Base-by-base conservation (phyloP, 2,329 filamentous ascomycete species). In the Huntiella bhutanensis region DNA sequence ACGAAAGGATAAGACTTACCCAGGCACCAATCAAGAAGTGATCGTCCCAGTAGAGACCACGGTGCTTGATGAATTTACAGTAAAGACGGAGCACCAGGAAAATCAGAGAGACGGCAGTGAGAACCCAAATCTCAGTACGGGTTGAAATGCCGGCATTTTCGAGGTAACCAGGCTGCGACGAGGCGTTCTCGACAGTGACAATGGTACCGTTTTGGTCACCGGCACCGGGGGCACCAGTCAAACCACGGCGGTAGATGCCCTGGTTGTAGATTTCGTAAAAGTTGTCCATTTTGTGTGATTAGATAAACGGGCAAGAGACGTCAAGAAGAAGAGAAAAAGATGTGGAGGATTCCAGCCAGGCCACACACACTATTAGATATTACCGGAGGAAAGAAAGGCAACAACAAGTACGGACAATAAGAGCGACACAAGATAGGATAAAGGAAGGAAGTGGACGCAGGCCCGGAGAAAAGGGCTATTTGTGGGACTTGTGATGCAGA, bases 31-130 rank as follows among this genome's bases (percentile, higher is more conserved):
- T 55, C 42, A 63, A 51, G 12, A 59, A 41, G 50, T 60, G 56
- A 51, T 63, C 60, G 48, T 63, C 60, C 56, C 59, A 60, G 58
- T 60, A 63, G 17, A 63, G 33, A 41, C 59, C 60, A 35, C 56
- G 55, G 1, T 56, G 56, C 10, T 59, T 55, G 53, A 56, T 57
- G 28, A 56, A 41, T 43, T 63, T 63, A 55, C 60, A 63, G 55
- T 63, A 63, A 33, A 62, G 43, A 4, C 61, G 54, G 13, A 62
- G 45, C 8, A 52, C 50, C 3, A 63, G 47, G 38, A 52, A 52
- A 6, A 42, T 11, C 0, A 47, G 22, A n/a, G 49, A 49, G 11
- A 52, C 11, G 5, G 19, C 41, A 19, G 46, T 43, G 4, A 51
- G 44, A 37, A 49, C 22, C 51, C 51, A 52, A 19, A 47, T 47